Conservation (phyloP, 2,329 filamentous ascomycete species). For the Colletotrichum viniferum region DNA sequence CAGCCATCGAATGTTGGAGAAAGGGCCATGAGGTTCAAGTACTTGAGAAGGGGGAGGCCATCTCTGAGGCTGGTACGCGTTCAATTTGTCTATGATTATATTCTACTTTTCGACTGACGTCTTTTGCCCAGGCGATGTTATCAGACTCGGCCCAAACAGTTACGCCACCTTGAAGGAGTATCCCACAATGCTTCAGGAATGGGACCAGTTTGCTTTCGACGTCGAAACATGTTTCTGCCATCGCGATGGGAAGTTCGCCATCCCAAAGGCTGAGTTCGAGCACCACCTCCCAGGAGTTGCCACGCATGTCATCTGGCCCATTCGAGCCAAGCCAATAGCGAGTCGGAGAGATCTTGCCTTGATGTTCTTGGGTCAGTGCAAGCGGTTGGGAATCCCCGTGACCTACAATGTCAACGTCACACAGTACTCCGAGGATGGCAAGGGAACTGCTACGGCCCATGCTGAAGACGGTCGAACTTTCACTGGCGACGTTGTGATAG, state of each 20-base stretch:
- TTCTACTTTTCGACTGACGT: not conserved
- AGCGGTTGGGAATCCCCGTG: not conserved
- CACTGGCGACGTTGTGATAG: constrained; percentile 13
- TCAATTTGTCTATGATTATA: not conserved
- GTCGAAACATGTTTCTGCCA: not conserved
- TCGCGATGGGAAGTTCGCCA: not conserved
- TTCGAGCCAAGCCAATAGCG: not conserved
- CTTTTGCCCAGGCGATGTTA: not conserved
- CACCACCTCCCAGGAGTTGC: not conserved
- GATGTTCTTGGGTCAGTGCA: constrained; percentile 1
- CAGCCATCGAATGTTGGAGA: constrained; percentile 22
- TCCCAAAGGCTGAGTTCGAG: not conserved
- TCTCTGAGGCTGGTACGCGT: not conserved
- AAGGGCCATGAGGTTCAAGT: constrained; percentile 20
- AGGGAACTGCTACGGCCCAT: not conserved
- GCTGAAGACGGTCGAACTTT: not conserved
- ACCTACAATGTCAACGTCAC: not conserved
- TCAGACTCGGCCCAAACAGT: not conserved
- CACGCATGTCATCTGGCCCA: not conserved
- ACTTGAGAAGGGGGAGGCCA: not conserved
- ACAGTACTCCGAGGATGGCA: constrained; percentile 1
- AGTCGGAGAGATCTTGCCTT: not conserved
- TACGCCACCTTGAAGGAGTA: not conserved
- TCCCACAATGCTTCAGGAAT: not conserved
- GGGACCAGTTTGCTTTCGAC: not conserved